Evolutionary conservation across 805 yeast species (phyloP), one percentile per base, ranked within the genome.

Genomic region (Blastobotrys americana): DNA sequence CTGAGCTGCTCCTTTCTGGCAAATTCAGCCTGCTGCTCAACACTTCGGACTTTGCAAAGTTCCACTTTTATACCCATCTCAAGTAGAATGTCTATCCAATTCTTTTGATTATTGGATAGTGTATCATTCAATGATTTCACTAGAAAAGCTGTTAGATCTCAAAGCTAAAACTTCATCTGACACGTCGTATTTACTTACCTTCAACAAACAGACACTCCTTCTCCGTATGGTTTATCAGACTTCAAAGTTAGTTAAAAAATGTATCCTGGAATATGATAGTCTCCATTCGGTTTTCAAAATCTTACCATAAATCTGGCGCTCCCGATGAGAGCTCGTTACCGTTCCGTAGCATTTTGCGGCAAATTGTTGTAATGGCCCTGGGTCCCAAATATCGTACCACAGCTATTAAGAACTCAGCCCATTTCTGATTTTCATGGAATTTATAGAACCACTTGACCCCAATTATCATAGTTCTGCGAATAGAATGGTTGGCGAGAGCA

Each of bases 61-160:
- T 63, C 69, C 1, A 63, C 69, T 3, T 47, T 51, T 4, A 59
- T 46, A 0, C 60, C 64, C 4, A 46, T 38, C 9, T 46, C 47
- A 13, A 55, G 28, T 35, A 66, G 43, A 21, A 60, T 55, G 46
- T 61, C 58, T 42, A 66, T 58, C 70, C 70, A 66, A 5, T 62
- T 41, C 25, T 56, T 49, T 55, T 66, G 70, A 38, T 55, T 58
- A 42, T 64, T 68, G 15, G 67, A 62, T 20, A 66, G 50, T 2
- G 58, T 52, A 45, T 66, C 70, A 42, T 64, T 63, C 23, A 56
- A 63, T 2, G 68, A 62, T 41, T 66, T 66, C 19, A 66, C 70
- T n/a, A n/a, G n/a, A n/a, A n/a, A n/a, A n/a, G n/a, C n/a, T n/a
- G n/a, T n/a, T n/a, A n/a, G n/a, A n/a, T n/a, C n/a, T n/a, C n/a